Evolutionary conservation across 2,329 filamentous ascomycete species (phyloP).

Genomic region (Sporothrix dimorphospora): DNA sequence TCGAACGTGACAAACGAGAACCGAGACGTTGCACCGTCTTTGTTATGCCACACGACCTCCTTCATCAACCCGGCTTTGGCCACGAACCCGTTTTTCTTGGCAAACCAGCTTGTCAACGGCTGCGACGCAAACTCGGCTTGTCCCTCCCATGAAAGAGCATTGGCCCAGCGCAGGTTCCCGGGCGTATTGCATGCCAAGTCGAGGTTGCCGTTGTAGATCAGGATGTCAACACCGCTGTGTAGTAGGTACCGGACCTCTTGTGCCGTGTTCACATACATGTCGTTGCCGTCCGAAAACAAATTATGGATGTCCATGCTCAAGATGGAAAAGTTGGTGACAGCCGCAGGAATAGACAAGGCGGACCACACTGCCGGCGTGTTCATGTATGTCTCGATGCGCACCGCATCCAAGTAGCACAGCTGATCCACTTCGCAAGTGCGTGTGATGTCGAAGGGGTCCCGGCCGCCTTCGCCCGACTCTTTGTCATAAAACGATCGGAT

Average conservation of each 20-base stretch:
- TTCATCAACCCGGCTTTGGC: not conserved
- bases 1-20: not conserved
- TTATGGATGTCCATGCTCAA: not conserved
- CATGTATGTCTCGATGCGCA: not conserved
- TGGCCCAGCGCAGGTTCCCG: not conserved
- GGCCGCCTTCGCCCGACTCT: not conserved
- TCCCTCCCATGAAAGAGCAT: not conserved
- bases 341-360: not conserved
- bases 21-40: not conserved
- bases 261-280: not conserved
- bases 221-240: not conserved
- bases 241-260: not conserved
- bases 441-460: not conserved
- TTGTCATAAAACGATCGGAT: not conserved
- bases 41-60: not conserved
- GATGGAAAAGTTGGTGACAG: not conserved
- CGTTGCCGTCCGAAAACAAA: not conserved
- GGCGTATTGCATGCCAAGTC: not conserved
- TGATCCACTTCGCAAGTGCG: not conserved
- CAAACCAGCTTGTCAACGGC: not conserved
- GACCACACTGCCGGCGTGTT: not conserved
- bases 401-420: not conserved
- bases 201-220: not conserved
- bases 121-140: not conserved
- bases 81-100: not conserved